Base-by-base conservation (phyloP, 2,329 filamentous ascomycete species). In the Delphinella strobiligena region DNA sequence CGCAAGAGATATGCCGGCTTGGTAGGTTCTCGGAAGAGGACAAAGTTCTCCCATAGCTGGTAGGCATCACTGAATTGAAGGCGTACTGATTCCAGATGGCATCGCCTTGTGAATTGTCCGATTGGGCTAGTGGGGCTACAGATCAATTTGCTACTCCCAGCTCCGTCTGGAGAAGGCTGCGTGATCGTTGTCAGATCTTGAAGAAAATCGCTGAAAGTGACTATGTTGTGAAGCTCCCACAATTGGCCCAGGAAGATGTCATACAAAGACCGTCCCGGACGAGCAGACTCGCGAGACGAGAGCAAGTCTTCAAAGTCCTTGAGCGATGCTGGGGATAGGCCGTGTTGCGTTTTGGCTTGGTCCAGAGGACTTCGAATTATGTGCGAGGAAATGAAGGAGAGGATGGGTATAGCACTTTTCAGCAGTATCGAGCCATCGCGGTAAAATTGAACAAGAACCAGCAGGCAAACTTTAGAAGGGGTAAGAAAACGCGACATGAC, bases 251-350 rank as follows among this genome's bases (percentile, higher is more conserved):
- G 70, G 41, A 95, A 84, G 2, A 82, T 66, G 54, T 96, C 87
- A 77, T 88, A 91, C n/a, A 95, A 63, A n/a, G 74, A 80, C 35
- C 82, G 73, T 2, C 86, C 86, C 0, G 86, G 82, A 41, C 85
- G 63, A 7, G 60, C 67, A 1, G 71, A 74, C 10, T 61, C 51
- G 40, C 62, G 59, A 5, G 49, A 45, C 63, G 66, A 24, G 45
- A 49, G 47, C 5, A 41, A 40, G 11, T 36, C 22, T 19, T 47
- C 46, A 19, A 56, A 46, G 56, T 55, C 9, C 51, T 53, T 53
- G 53, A 45, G 50, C 57, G 51, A 22, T 45, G 35, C 9, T 53
- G 51, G 40, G 82, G 68, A 31, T 27, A 30, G 36, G n/a, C 38
- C 31, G 3, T 12, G 12, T 31, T 40, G 19, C n/a, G 43, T 32